Evolutionary conservation across 2,329 filamentous ascomycete species (phyloP).

Genomic region (Penicillium sp.): DNA sequence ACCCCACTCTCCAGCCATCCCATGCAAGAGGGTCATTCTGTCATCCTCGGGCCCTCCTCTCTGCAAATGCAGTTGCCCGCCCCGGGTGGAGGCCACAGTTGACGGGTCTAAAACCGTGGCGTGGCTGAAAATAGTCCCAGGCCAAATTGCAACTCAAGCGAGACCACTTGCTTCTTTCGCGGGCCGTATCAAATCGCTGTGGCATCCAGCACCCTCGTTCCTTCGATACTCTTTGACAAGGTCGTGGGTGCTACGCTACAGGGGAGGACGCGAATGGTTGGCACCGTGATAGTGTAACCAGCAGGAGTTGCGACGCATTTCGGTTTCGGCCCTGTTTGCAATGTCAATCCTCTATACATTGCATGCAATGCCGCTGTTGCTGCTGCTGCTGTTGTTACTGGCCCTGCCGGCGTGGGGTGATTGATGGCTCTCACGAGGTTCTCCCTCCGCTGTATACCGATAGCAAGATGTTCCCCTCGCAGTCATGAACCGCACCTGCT

Average conservation of each 20-base stretch:
- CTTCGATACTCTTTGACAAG: constrained; percentile 5
- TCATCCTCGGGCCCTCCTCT: constrained; percentile 20
- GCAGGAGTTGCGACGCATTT: constrained; percentile 4
- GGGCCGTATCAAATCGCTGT: not conserved
- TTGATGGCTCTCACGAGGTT: not conserved
- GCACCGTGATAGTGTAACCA: constrained; percentile 19
- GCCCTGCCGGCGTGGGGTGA: not conserved
- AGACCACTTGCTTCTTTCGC: not conserved
- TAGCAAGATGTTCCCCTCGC: not conserved
- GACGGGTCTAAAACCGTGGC: constrained; percentile 10
- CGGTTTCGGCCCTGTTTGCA: constrained; percentile 12
- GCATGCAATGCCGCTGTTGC: not conserved
- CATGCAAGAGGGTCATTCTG: constrained; percentile 19
- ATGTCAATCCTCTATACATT: constrained; percentile 16
- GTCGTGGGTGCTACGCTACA: constrained; percentile 17
- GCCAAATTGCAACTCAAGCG: constrained; percentile 12
- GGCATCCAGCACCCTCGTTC: not conserved
- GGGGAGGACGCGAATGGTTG: constrained; percentile 12
- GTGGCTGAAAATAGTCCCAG: constrained; percentile 17
- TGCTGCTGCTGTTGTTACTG: no score
- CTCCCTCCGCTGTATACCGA: not conserved
- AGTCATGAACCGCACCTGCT: no score
- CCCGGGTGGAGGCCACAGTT: constrained; percentile 8
- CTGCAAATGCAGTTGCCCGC: constrained; percentile 20
- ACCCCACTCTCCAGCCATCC: constrained; percentile 6